phyloP scores from a whole-genome alignment of 208 protist genomes.

The Angomonas ambiguus region DNA sequence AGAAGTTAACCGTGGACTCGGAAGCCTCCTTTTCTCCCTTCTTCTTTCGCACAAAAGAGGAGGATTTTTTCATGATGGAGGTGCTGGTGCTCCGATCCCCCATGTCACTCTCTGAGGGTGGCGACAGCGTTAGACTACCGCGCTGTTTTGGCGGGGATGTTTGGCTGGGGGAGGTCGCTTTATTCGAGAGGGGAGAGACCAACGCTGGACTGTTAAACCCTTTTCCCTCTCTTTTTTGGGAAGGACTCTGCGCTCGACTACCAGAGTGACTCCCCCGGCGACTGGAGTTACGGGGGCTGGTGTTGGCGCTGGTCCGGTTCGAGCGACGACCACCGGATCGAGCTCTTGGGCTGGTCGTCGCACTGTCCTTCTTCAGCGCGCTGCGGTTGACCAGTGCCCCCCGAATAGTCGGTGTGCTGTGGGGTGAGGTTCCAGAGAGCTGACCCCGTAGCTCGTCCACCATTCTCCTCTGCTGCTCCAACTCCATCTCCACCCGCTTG shows the following conservation, averaged over 20 bases:
- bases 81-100: too few relatives aligned
- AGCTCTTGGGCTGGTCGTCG: not conserved
- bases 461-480: conserved; percentile 26
- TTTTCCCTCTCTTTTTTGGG: conserved; percentile 5
- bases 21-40: not conserved
- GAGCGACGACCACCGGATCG: too few relatives aligned
- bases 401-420: not conserved
- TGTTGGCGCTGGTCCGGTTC: not conserved
- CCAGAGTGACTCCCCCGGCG: too few relatives aligned
- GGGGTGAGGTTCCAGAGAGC: not conserved
- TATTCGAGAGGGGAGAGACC: not conserved
- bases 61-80: not conserved
- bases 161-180: not conserved
- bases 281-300: not conserved
- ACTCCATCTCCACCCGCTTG: conserved; percentile 36
- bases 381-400: not conserved
- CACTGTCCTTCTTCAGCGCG: not conserved
- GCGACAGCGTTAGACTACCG: too few relatives aligned
- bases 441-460: conserved; percentile 23
- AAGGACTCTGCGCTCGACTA: not conserved
- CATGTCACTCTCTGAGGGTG: too few relatives aligned
- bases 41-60: not conserved
- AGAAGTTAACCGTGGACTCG: not conserved
- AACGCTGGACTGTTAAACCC: not conserved
- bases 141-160: too few relatives aligned